Percentiles rank a stretch among this genome's conserved stretches.
Evolutionary conservation across 768 basidiomycete genomes (phyloP).

Genomic region (Podaxis rugospora): DNA sequence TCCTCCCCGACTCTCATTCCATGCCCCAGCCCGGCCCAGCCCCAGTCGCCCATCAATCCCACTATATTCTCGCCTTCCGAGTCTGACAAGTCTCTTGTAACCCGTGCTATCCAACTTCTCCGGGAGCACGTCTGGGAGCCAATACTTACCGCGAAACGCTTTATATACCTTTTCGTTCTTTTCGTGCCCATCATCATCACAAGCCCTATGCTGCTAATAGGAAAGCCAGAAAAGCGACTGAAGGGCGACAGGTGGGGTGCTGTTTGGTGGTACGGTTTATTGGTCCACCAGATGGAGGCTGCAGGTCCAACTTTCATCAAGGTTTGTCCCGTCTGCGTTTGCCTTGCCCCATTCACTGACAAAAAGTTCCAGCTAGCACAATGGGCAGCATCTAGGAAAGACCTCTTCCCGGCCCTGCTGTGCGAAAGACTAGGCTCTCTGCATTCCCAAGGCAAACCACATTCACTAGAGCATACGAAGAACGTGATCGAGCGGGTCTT

Average conservation of each 20-base stretch:
- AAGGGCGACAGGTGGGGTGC: conserved; percentile 88
- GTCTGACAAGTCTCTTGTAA: conserved; percentile 40
- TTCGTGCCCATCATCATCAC: conserved; percentile 86
- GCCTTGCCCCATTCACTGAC: conserved; percentile 12
- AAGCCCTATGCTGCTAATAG: conserved; percentile 79
- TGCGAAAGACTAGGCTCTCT: conserved; percentile 82
- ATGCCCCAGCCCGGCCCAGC: conserved; percentile 22
- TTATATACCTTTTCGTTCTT: conserved; percentile 75
- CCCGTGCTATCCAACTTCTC: conserved; percentile 43
- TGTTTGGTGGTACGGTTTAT: conserved; percentile 94
- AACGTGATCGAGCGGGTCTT: conserved; percentile 81
- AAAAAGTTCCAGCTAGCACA: conserved; percentile 70
- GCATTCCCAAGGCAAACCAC: conserved; percentile 84
- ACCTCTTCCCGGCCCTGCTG: conserved; percentile 84
- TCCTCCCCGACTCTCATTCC: conserved; percentile 44
- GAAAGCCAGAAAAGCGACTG: conserved; percentile 45
- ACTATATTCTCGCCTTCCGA: conserved; percentile 70
- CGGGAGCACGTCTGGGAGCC: conserved; percentile 75
- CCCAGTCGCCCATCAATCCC: conserved; percentile 17
- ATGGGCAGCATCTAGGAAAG: conserved; percentile 96
- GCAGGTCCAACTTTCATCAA: conserved; percentile 98
- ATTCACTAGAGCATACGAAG: conserved; percentile 77
- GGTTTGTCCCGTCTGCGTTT: conserved; percentile 36
- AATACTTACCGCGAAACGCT: conserved; percentile 74
- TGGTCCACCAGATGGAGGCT: conserved; percentile 86